Evolutionary conservation across 176 grass and related monocot species (phyloP), one percentile per base, ranked within the genome.

Genomic region (Triticum turgidum): DNA sequence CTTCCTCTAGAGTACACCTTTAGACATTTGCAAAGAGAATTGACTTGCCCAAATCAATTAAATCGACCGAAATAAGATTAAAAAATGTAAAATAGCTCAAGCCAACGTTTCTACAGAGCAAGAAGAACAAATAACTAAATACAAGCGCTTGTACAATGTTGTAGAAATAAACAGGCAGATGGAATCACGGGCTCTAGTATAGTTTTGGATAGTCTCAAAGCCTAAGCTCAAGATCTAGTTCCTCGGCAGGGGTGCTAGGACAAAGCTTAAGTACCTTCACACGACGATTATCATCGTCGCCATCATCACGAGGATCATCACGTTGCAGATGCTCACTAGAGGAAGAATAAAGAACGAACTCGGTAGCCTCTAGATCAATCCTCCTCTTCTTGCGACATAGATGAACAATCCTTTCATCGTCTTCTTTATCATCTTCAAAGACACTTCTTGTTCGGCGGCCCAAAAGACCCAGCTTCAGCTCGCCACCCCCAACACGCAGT

Each of bases 171-270:
- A 68, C 29, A 5, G 54, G 20, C 38, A 59, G 24, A 47, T 22
- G 65, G 37, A 77, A 32, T 83, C 44, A 66, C n/a, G 64, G 29
- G 30, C 14, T 82, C 67, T 92, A 90, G 35, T 92, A 89, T 22
- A 81, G 9, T 87, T 89, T 88, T 78, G 86, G 88, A 11, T 84
- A 33, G 80, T 82, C 78, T 65, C 94, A 88, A 21, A 97, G 92
- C 83, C 90, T 88, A 75, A 97, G 95, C 78, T 97, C 95, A 64
- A 97, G 92, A 94, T 97, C 95, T 86, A 94, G 47, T 86, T 94
- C 92, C 78, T 97, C 90, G 45, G 71, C 39, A 27, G 65, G 14
- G 38, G 88, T 73, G 47, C 82, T 77, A 47, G 75, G 79, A 75
- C 82, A 89, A 85, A 86, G 70, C 68, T 88, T 77, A 42, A 88